A percentile compares a stretch with the other conserved stretches of the same genome.
Conservation (phyloP, 2,329 filamentous ascomycete genomes). For the Karstenula rhodostoma region DNA sequence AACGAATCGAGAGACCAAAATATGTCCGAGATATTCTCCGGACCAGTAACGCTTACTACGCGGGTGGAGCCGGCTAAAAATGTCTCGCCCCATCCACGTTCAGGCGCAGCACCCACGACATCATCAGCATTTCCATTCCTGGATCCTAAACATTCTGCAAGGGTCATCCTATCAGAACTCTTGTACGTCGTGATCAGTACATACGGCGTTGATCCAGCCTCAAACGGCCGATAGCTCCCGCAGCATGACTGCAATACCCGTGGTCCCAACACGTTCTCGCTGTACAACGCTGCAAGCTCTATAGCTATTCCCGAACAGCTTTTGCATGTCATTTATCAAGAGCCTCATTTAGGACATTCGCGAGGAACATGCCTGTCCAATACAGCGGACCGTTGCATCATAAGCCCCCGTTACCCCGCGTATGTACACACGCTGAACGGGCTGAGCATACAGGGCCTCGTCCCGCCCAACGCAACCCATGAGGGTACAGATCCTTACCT, state of each 20-base stretch:
- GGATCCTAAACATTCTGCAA: background rate
- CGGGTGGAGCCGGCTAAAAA: constrained; percentile 11
- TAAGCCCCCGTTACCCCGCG: background rate
- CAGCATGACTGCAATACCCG: background rate
- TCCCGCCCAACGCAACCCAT: too few relatives aligned
- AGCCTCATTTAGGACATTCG: background rate
- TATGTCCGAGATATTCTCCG: background rate
- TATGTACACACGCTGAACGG: background rate
- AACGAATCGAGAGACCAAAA: background rate
- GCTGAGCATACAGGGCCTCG: background rate
- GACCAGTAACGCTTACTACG: background rate
- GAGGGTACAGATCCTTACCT: too few relatives aligned
- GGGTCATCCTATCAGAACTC: background rate
- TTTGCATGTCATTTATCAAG: background rate
- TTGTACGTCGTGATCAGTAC: background rate
- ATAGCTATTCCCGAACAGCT: background rate
- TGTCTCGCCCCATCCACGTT: constrained; percentile 11
- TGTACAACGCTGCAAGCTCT: background rate
- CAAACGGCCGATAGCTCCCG: background rate
- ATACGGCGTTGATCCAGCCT: background rate
- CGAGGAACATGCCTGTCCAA: background rate
- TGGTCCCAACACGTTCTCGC: background rate
- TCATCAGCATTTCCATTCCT: too few relatives aligned
- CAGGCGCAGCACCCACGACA: constrained; percentile 12
- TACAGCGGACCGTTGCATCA: background rate